phyloP scores from a whole-genome alignment of 257 asterid species.

The Verbascum thapsus region DNA sequence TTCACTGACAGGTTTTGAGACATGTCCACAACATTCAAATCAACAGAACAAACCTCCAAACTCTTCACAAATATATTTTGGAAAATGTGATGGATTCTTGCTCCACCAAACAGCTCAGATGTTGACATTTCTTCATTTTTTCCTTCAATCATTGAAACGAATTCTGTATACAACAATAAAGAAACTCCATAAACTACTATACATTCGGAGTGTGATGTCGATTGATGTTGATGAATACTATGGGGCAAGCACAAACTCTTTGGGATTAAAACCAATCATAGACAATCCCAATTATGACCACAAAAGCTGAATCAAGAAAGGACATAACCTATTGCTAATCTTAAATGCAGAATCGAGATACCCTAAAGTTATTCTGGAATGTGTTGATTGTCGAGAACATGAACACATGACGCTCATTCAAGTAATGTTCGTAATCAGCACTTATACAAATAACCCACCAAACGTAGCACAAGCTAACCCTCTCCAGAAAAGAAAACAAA shows the following conservation, averaged over 20 bases:
- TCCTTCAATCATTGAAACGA: conserved; percentile 91
- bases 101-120: conserved; percentile 93
- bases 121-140: conserved; percentile 93
- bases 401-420: conserved; percentile 10
- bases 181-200: not conserved
- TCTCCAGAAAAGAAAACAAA: not conserved
- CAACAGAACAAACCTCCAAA: conserved; percentile 73
- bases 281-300: too few species aligned
- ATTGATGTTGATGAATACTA: too few species aligned
- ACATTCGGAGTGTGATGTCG: too few species aligned
- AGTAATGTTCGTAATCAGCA: conserved; percentile 8
- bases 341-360: not conserved
- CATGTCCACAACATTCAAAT: conserved; percentile 26
- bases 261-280: too few species aligned
- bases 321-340: not conserved
- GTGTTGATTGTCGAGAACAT: conserved; percentile 4
- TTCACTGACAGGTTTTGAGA: conserved; percentile 21
- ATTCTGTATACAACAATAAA: conserved; percentile 57
- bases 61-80: conserved; percentile 85
- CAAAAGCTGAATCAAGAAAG: too few species aligned
- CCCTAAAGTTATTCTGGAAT: not conserved
- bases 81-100: conserved; percentile 94
- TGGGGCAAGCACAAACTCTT: too few species aligned
- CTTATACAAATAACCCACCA: not conserved
- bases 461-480: conserved; percentile 15